Conservation (phyloP, 2,329 filamentous ascomycete genomes). For the Diaporthe humulicola region DNA sequence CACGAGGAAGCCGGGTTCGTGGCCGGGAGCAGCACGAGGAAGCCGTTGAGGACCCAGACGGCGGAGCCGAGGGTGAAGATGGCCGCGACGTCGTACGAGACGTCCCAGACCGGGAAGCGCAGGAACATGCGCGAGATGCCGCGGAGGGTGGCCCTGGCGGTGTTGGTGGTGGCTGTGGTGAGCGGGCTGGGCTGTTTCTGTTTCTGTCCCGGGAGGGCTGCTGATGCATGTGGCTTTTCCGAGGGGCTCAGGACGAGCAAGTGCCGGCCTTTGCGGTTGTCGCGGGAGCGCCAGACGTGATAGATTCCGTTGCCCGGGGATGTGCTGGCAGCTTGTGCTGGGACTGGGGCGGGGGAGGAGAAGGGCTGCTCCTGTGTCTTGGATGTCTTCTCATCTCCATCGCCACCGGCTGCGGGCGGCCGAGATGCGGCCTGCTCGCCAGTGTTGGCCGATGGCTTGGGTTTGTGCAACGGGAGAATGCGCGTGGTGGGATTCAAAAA, state of each 20-base stretch:
- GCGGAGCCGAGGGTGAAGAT: slow-evolving; percentile 55
- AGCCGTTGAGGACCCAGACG: slow-evolving; percentile 71
- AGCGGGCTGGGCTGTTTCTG: slow-evolving; percentile 28
- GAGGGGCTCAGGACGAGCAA: slow-evolving; percentile 46
- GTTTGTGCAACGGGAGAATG: slow-evolving; percentile 32
- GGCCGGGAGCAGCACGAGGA: slow-evolving; percentile 74
- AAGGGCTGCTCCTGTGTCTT: background rate
- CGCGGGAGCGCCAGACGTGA: slow-evolving; percentile 56
- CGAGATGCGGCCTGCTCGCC: background rate
- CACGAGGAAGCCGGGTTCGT: slow-evolving; percentile 66
- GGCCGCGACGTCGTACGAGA: slow-evolving; percentile 57
- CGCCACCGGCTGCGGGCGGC: background rate
- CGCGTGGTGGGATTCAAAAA: slow-evolving; percentile 46
- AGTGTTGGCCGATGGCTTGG: background rate
- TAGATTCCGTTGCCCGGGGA: slow-evolving; percentile 42
- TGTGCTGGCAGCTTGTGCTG: background rate
- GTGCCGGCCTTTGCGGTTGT: slow-evolving; percentile 59
- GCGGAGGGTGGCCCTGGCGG: slow-evolving; percentile 41
- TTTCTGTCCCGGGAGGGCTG: background rate
- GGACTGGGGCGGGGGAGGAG: background rate
- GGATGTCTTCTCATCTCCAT: background rate
- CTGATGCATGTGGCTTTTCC: background rate
- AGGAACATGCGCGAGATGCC: slow-evolving; percentile 53
- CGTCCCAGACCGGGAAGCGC: slow-evolving; percentile 56
- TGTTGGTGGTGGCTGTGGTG: slow-evolving; percentile 44